Evolutionary conservation across 1,284 basidiomycete species (phyloP).

Genomic region (Lentinula novae-zelandiae): DNA sequence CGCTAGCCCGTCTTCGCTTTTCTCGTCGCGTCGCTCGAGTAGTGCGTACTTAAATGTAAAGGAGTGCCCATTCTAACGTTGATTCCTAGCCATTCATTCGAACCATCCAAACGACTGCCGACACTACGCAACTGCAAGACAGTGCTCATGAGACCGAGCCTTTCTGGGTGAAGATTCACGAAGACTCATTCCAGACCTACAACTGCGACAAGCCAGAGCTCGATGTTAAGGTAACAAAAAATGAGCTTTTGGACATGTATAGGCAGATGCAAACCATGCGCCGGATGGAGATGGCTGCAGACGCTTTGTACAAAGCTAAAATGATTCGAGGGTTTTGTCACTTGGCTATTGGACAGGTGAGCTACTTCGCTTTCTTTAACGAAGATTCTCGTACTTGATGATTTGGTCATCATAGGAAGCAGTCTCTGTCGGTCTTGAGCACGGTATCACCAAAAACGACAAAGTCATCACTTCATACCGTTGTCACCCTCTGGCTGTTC

Average conservation of each 20-base stretch:
- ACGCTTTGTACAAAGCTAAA: slow-evolving; percentile 89
- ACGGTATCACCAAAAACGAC: slow-evolving; percentile 89
- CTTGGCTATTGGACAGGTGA: slow-evolving; percentile 93
- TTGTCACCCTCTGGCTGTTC: slow-evolving; percentile 96
- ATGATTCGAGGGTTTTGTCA: slow-evolving; percentile 98
- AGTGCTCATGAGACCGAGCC: slow-evolving; percentile 54
- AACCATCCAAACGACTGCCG: slow-evolving; percentile 64
- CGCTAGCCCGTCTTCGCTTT: slow-evolving; percentile 12
- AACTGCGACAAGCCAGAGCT: slow-evolving; percentile 78
- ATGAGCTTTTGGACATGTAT: slow-evolving; percentile 58
- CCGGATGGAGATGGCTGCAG: slow-evolving; percentile 97
- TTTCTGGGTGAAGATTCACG: slow-evolving; percentile 84
- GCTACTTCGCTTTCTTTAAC: slow-evolving; percentile 20
- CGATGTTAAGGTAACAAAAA: slow-evolving; percentile 83
- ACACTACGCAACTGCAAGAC: slow-evolving; percentile 60
- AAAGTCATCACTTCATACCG: slow-evolving; percentile 96
- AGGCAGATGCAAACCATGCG: slow-evolving; percentile 86
- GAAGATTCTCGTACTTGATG: slow-evolving; percentile 31
- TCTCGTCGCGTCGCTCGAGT: slow-evolving; percentile 5
- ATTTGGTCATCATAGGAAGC: slow-evolving; percentile 67
- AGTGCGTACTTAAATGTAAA: slow-evolving; percentile 1
- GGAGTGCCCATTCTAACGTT: background rate
- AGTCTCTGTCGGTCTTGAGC: slow-evolving; percentile 79
- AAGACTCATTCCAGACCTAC: slow-evolving; percentile 85
- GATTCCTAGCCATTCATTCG: slow-evolving; percentile 36